Conservation (phyloP, 1,284 basidiomycete genomes). For the Boletus mariae region DNA sequence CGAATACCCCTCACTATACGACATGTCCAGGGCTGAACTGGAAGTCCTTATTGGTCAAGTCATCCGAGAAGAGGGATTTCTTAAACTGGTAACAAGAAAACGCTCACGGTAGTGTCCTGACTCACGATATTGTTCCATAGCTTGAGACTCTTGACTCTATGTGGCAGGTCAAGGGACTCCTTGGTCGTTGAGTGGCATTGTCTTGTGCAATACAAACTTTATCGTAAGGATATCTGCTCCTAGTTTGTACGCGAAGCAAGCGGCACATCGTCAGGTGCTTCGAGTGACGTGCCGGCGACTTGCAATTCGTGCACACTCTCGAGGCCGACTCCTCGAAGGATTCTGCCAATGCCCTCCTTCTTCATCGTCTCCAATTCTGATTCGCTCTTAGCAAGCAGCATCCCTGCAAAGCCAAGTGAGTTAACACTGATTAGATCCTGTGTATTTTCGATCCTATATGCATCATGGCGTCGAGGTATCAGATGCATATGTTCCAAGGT, state of each 20-base stretch:
- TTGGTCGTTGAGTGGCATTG: slow-evolving; percentile 23
- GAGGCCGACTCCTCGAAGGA: slow-evolving; percentile 59
- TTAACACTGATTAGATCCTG: slow-evolving; percentile 68
- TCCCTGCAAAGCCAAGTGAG: slow-evolving; percentile 82
- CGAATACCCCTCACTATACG: slow-evolving; percentile 43
- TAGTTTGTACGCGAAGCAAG: not conserved
- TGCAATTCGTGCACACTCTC: slow-evolving; percentile 62
- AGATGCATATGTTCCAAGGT: slow-evolving; percentile 82
- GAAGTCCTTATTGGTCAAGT: slow-evolving; percentile 50
- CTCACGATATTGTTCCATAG: slow-evolving; percentile 30
- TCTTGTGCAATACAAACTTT: not conserved
- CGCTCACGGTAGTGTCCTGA: slow-evolving; percentile 2
- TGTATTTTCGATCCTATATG: slow-evolving; percentile 46
- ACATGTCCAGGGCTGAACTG: slow-evolving; percentile 42
- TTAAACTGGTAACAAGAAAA: slow-evolving; percentile 38
- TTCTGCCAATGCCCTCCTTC: slow-evolving; percentile 54
- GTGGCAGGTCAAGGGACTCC: slow-evolving; percentile 39
- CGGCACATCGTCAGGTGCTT: slow-evolving; percentile 16
- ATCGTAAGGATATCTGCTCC: not conserved
- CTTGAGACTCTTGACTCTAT: slow-evolving; percentile 39
- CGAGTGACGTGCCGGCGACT: slow-evolving; percentile 40
- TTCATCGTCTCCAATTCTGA: slow-evolving; percentile 67
- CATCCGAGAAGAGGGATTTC: slow-evolving; percentile 57
- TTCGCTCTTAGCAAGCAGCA: slow-evolving; percentile 79
- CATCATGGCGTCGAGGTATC: slow-evolving; percentile 68